Percentiles rank a stretch among this genome's conserved stretches.
These are phyloP conservation scores for Neoboletus magnificus DNA, from an alignment of 768 basidiomycete species.

Conservation along the genomic window DNA sequence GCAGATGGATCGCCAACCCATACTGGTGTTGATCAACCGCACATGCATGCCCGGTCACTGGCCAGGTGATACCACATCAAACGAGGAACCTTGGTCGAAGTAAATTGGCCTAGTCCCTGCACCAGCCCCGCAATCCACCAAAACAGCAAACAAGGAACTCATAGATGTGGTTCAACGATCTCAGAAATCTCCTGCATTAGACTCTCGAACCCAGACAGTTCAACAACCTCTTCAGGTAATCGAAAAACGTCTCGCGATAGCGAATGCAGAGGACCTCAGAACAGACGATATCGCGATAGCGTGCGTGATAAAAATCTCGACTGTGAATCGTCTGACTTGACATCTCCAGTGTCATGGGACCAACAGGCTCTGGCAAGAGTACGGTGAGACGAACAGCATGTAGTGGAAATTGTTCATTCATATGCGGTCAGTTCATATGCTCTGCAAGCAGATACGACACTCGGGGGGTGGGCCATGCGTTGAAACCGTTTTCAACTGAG, in stretches of 20 bases:
- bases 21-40: too few relatives aligned
- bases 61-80: too few relatives aligned
- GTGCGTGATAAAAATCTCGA: neutral
- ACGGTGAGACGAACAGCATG: neutral
- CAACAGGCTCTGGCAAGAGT: slow-evolving; percentile 12
- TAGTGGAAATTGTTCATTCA: neutral
- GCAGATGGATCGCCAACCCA: too few relatives aligned
- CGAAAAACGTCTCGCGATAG: neutral
- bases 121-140: too few relatives aligned
- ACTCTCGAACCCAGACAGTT: too few relatives aligned
- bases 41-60: too few relatives aligned
- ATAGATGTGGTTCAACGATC: neutral
- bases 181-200: too few relatives aligned
- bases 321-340: neutral
- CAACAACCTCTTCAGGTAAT: neutral
- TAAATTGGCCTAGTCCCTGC: neutral
- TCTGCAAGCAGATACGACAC: neutral
- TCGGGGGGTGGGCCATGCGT: slow-evolving; percentile 2
- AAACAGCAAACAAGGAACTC: neutral
- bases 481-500: slow-evolving; percentile 11
- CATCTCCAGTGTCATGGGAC: slow-evolving; percentile 15
- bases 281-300: slow-evolving; percentile 8
- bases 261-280: neutral
- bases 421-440: slow-evolving; percentile 7
- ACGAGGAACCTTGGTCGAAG: too few relatives aligned